Evolutionary conservation across 768 basidiomycete species (phyloP).

Genomic region (Udeniomyces megalosporus): DNA sequence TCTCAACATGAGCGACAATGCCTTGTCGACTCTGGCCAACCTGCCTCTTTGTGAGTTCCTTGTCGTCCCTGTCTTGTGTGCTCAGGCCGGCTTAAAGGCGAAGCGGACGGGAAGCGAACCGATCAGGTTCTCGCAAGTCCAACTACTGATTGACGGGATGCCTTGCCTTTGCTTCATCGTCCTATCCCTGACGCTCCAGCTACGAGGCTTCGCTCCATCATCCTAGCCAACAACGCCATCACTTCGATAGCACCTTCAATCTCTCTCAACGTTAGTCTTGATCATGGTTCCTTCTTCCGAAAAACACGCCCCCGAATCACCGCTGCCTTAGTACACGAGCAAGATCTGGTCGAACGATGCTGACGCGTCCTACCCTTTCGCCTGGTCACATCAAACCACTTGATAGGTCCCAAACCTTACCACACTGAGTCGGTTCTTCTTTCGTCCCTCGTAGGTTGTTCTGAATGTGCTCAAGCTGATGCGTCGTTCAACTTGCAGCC

Average conservation of each 20-base stretch:
- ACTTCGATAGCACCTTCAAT: conserved; percentile 10
- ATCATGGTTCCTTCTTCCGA: no score
- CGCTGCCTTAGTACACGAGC: no score
- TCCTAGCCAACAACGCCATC: conserved; percentile 13
- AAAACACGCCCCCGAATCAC: no score
- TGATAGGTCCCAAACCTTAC: conserved; percentile 30
- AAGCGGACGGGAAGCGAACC: no score
- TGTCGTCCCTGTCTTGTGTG: neutral
- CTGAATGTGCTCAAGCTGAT: no score
- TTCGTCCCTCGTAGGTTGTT: neutral
- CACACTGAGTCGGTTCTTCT: conserved; percentile 24
- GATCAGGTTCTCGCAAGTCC: neutral
- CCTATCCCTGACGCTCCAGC: neutral
- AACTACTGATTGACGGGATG: neutral
- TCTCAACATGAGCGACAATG: conserved; percentile 14
- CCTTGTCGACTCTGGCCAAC: conserved; percentile 13
- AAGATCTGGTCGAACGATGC: no score
- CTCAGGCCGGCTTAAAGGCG: neutral
- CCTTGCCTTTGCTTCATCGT: neutral
- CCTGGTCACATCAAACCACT: no score
- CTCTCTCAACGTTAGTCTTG: neutral
- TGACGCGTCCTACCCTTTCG: no score
- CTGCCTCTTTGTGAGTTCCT: conserved; percentile 10
- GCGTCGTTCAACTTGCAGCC: no score
- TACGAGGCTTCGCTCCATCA: conserved; percentile 13